A percentile compares a stretch with the other conserved stretches of the same genome.
These are phyloP conservation scores for Epithemia pelagica DNA, from an alignment of 108 stramenopile genomes.

Conservation along the genomic window DNA sequence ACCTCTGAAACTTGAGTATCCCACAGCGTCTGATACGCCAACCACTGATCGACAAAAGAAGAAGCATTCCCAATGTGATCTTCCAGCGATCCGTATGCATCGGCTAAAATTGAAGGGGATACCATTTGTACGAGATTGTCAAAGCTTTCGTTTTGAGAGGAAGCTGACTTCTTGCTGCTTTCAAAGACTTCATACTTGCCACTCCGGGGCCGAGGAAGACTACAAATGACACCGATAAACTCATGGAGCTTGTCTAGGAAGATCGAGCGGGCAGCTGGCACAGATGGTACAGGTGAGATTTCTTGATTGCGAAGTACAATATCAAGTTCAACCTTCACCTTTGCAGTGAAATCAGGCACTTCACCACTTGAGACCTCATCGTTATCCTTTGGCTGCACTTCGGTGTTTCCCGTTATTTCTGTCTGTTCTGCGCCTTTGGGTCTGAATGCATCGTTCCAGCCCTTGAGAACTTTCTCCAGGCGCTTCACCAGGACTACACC, in stretches of 20 bases:
- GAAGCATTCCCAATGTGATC: conserved; percentile 56
- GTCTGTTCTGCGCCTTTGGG: neutral
- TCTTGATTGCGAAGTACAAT: conserved; percentile 78
- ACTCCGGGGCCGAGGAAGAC: conserved; percentile 75
- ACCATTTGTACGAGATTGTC: conserved; percentile 47
- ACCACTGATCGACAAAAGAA: conserved; percentile 81
- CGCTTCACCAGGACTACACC: conserved; percentile 54
- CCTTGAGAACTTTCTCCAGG: conserved; percentile 54
- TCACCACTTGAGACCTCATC: conserved; percentile 8
- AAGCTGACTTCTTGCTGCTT: conserved; percentile 17
- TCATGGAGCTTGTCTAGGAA: conserved; percentile 77
- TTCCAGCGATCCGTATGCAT: conserved; percentile 70
- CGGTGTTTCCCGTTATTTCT: conserved; percentile 6
- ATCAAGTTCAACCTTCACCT: conserved; percentile 40
- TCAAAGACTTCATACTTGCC: conserved; percentile 89
- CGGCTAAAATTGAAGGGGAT: conserved; percentile 29
- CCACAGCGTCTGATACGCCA: conserved; percentile 95
- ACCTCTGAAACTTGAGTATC: conserved; percentile 85
- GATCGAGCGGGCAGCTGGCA: conserved; percentile 54
- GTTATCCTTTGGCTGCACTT: neutral
- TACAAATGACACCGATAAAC: conserved; percentile 76
- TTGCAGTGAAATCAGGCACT: neutral
- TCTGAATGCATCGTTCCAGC: conserved; percentile 53
- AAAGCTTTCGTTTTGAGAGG: conserved; percentile 28
- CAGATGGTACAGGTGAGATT: conserved; percentile 69